Conservation (phyloP, 2,329 filamentous ascomycete species). For the Mycosphaerella sp. region DNA sequence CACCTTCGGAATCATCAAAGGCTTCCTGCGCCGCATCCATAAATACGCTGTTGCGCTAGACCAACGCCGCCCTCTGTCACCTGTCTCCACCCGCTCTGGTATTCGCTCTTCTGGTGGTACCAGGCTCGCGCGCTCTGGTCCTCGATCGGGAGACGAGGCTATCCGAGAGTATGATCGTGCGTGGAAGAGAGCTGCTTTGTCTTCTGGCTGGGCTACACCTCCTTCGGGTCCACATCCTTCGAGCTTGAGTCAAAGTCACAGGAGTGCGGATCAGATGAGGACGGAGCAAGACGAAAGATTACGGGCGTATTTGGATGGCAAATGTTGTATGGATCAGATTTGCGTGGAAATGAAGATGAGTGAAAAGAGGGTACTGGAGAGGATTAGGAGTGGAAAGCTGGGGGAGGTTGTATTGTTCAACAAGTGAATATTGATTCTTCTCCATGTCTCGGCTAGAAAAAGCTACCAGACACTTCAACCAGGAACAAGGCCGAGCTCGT, state of each 20-base stretch:
- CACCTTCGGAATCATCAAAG: slow-evolving; percentile 94
- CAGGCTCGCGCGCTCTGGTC: not conserved
- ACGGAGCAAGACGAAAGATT: slow-evolving; percentile 43
- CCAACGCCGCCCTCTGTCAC: slow-evolving; percentile 8
- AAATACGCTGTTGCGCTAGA: slow-evolving; percentile 66
- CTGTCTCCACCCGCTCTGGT: slow-evolving; percentile 5
- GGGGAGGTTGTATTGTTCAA: slow-evolving; percentile 31
- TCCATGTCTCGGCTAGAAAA: not conserved
- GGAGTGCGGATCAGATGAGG: slow-evolving; percentile 17
- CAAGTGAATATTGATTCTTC: slow-evolving; percentile 16
- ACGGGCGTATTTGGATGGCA: slow-evolving; percentile 65
- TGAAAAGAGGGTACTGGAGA: slow-evolving; percentile 63
- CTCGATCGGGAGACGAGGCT: slow-evolving; percentile 13
- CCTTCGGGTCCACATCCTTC: slow-evolving; percentile 24
- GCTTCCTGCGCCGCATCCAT: slow-evolving; percentile 81
- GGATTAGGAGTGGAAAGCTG: slow-evolving; percentile 49
- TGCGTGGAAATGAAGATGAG: slow-evolving; percentile 67
- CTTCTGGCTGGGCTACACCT: slow-evolving; percentile 28
- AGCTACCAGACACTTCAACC: no score
- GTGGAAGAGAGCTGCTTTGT: slow-evolving; percentile 32
- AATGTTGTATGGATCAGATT: slow-evolving; percentile 74
- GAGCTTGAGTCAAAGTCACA: slow-evolving; percentile 32
- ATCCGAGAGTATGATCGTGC: slow-evolving; percentile 29
- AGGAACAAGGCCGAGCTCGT: no score
- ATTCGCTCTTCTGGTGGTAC: slow-evolving; percentile 11